phyloP scores from a whole-genome alignment of 768 basidiomycete genomes.

The Pleurotus tuber-regium region DNA sequence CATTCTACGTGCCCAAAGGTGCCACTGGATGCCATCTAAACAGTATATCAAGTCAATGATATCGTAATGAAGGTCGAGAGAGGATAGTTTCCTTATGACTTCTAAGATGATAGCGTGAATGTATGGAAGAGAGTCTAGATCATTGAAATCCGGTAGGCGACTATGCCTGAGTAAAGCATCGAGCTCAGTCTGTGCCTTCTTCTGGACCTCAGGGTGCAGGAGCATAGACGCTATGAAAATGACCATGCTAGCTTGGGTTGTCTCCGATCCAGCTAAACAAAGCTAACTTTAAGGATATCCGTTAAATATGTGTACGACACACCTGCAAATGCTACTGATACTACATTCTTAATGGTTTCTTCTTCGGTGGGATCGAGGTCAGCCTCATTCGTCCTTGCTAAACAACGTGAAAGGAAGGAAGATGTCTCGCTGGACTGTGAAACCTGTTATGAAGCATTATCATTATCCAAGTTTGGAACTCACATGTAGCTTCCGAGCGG shows the following conservation, averaged over 20 bases:
- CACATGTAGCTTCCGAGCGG: too few relatives aligned
- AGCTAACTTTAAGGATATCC: neutral
- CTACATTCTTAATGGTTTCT: neutral
- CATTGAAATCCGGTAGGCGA: constrained; percentile 26
- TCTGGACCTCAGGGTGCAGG: constrained; percentile 29
- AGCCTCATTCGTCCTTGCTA: too few relatives aligned
- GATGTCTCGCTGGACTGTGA: too few relatives aligned
- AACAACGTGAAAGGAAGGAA: too few relatives aligned
- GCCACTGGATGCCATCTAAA: constrained; percentile 15
- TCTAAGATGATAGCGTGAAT: constrained; percentile 14
- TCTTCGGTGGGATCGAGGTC: too few relatives aligned
- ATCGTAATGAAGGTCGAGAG: neutral
- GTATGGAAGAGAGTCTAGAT: constrained; percentile 14
- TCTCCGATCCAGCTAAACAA: neutral
- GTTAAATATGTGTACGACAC: neutral
- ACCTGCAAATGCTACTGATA: neutral
- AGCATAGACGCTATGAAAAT: constrained; percentile 29
- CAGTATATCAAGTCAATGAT: neutral
- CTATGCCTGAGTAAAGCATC: constrained; percentile 22
- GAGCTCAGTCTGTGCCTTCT: constrained; percentile 24
- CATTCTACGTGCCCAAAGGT: constrained; percentile 14
- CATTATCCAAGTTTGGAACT: constrained; percentile 23
- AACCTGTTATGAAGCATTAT: neutral
- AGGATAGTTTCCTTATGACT: neutral
- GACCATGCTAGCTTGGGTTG: neutral